Evolutionary conservation across 2,329 filamentous ascomycete species (phyloP).

Genomic region (Claviceps maximensis): DNA sequence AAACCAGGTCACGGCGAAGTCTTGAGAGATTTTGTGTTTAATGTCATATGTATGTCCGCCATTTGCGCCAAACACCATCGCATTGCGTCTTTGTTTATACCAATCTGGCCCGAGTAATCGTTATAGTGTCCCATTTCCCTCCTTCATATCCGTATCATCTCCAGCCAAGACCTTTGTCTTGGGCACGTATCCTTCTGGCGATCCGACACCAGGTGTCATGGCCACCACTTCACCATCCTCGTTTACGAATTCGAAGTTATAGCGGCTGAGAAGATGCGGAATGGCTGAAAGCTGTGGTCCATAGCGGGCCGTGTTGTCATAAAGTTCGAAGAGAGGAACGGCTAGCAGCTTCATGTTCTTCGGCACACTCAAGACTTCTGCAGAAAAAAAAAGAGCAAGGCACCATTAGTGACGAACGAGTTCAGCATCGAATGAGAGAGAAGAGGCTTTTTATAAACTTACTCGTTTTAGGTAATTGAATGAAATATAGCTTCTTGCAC

Average conservation of each 20-base stretch:
- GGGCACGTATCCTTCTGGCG: constrained; percentile 44
- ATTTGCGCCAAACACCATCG: constrained; percentile 25
- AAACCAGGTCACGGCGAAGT: neutral
- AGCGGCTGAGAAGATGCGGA: constrained; percentile 83
- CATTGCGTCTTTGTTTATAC: constrained; percentile 12
- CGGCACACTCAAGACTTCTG: constrained; percentile 88
- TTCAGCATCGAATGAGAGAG: neutral
- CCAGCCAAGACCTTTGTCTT: constrained; percentile 53
- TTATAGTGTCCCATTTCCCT: constrained; percentile 27
- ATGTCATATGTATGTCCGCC: constrained; percentile 5
- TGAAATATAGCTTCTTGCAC: constrained; percentile 98
- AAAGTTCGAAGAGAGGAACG: constrained; percentile 92
- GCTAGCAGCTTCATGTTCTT: constrained; percentile 99
- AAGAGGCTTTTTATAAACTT: constrained; percentile 24
- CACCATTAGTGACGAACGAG: neutral
- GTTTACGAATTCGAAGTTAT: constrained; percentile 96
- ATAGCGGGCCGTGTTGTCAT: constrained; percentile 92
- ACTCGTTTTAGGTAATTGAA: constrained; percentile 88
- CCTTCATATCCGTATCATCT: constrained; percentile 48
- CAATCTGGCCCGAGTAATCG: constrained; percentile 10
- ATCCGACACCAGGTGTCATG: constrained; percentile 59
- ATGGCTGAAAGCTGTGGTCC: constrained; percentile 94
- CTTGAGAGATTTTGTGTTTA: constrained; percentile 1
- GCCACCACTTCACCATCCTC: constrained; percentile 82
- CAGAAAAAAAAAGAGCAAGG: constrained; percentile 2